Conservation (phyloP, 306 rosid genomes). For the Glycine soja region DNA sequence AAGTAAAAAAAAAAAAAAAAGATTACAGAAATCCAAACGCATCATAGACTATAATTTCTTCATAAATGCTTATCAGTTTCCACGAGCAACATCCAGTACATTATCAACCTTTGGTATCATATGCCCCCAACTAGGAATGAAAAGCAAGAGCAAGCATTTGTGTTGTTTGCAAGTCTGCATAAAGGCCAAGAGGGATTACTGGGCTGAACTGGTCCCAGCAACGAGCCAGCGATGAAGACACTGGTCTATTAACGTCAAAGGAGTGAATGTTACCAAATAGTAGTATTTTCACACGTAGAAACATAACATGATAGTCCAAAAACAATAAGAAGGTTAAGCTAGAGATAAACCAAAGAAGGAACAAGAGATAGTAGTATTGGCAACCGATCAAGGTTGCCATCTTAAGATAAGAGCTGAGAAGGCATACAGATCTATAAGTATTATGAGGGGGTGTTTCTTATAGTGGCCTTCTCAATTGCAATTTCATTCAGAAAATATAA, state of each 20-base stretch:
- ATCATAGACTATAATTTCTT: background rate
- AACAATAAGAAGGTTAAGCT: constrained; percentile 34
- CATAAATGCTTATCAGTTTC: no score
- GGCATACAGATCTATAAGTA: background rate
- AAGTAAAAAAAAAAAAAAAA: background rate
- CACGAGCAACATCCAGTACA: no score
- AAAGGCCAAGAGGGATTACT: constrained; percentile 39
- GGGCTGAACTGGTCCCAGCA: constrained; percentile 44
- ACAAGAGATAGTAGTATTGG: constrained; percentile 54
- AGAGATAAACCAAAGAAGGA: constrained; percentile 51
- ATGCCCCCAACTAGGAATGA: constrained; percentile 15
- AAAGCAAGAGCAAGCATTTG: constrained; percentile 47
- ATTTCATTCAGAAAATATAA: background rate
- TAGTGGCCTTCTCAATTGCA: constrained; percentile 1
- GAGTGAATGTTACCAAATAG: constrained; percentile 4
- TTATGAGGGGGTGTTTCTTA: background rate
- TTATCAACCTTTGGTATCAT: no score
- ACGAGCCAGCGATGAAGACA: constrained; percentile 32
- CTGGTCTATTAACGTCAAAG: background rate
- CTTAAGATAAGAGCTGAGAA: constrained; percentile 1
- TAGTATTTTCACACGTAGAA: constrained; percentile 22
- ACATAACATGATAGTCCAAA: constrained; percentile 24
- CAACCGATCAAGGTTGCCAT: constrained; percentile 55
- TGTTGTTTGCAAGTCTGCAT: constrained; percentile 39
- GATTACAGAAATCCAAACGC: background rate